phyloP scores from a whole-genome alignment of 148 eudicot species.

The Euryodendron excelsum region DNA sequence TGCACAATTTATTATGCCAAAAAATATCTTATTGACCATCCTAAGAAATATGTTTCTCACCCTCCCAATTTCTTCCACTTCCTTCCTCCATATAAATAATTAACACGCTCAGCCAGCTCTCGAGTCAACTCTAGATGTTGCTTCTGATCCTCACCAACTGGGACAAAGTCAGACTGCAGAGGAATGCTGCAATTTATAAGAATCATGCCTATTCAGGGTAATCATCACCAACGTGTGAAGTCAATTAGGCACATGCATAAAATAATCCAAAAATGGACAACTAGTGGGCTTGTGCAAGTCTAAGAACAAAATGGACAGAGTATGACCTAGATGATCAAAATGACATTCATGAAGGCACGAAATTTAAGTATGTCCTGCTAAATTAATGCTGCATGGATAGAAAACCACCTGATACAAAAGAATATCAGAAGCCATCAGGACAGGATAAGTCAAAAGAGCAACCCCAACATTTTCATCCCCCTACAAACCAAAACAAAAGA shows the following conservation, averaged over 20 bases:
- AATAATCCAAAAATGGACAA: neutral
- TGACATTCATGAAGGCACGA: neutral
- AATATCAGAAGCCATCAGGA: slow-evolving; percentile 97
- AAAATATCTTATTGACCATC: slow-evolving; percentile 3
- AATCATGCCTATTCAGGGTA: slow-evolving; percentile 56
- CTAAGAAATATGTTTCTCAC: slow-evolving; percentile 40
- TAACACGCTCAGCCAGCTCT: slow-evolving; percentile 91
- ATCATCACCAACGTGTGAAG: slow-evolving; percentile 10
- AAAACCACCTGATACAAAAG: slow-evolving; percentile 87
- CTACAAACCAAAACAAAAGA: slow-evolving; percentile 35
- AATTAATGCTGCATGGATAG: neutral
- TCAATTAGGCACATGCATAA: neutral
- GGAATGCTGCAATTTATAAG: slow-evolving; percentile 57
- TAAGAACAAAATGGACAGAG: neutral
- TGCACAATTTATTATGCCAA: neutral
- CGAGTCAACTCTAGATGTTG: slow-evolving; percentile 96
- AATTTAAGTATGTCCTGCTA: neutral
- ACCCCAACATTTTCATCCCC: slow-evolving; percentile 98
- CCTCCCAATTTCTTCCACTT: slow-evolving; percentile 99
- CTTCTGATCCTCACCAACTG: slow-evolving; percentile 99
- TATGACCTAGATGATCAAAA: neutral
- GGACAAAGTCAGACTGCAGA: slow-evolving; percentile 99
- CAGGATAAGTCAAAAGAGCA: slow-evolving; percentile 91
- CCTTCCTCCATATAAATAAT: slow-evolving; percentile 89
- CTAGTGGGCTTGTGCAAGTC: neutral